A percentile compares a stretch with the other conserved stretches of the same genome.
Evolutionary conservation across 208 protist species (phyloP).

Genomic region (Acanthamoeba healyi): DNA sequence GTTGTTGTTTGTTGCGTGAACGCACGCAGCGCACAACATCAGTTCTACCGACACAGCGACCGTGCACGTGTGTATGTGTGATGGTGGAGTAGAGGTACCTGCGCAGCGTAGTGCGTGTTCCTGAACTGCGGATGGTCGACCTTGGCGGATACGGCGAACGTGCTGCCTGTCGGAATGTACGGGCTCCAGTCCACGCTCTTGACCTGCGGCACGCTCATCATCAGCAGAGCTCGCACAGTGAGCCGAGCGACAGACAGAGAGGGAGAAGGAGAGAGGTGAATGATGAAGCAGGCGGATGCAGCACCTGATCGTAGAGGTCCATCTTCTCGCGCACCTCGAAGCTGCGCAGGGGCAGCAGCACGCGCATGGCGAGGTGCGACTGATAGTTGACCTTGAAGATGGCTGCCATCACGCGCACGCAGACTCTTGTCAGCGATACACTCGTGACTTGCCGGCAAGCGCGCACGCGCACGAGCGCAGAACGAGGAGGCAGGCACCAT

Average conservation of each 20-base stretch:
- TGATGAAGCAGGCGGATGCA: not conserved
- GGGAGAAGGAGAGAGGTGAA: not conserved
- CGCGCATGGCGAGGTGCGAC: constrained; percentile 43
- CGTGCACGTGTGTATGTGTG: not conserved
- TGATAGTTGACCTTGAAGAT: constrained; percentile 67
- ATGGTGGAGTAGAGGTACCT: not conserved
- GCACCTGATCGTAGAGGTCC: constrained; percentile 58
- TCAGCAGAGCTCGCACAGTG: not conserved
- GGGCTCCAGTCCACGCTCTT: not conserved
- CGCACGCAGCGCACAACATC: not conserved
- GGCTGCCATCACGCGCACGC: not conserved
- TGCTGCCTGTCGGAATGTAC: constrained; percentile 48
- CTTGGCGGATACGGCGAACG: constrained; percentile 32
- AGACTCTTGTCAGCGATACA: no score
- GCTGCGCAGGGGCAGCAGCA: constrained; percentile 62
- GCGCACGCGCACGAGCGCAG: not conserved
- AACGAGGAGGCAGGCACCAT: not conserved
- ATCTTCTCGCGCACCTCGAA: constrained; percentile 52
- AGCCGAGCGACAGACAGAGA: not conserved
- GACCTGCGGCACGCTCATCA: not conserved
- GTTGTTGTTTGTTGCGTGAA: not conserved
- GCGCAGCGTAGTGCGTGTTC: constrained; percentile 65
- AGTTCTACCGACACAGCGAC: not conserved
- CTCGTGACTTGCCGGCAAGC: no score
- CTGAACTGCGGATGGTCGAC: constrained; percentile 1